Conservation (phyloP, 106 monocot species). For the Xerophyta viscosa region DNA sequence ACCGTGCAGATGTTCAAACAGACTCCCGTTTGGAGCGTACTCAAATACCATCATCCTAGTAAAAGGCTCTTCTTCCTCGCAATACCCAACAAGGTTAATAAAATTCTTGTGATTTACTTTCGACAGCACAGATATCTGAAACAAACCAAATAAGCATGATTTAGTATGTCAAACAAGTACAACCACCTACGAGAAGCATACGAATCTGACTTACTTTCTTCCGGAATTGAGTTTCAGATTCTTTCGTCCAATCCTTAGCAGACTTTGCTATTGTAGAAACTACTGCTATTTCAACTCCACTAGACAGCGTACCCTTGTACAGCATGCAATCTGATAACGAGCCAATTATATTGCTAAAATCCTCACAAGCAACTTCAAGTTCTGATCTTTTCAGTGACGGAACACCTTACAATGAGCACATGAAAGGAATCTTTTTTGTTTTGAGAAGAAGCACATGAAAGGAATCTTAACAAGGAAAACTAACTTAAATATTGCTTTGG, state of each 20-base stretch:
- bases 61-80: constrained; percentile 68
- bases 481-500: background rate
- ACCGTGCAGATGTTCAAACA: constrained; percentile 84
- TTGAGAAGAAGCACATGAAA: background rate
- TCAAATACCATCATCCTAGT: constrained; percentile 93
- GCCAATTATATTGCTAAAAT: constrained; percentile 85
- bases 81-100: constrained; percentile 77
- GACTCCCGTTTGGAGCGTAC: constrained; percentile 86
- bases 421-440: background rate
- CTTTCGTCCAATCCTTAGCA: constrained; percentile 52
- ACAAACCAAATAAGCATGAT: background rate
- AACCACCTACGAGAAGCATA: background rate
- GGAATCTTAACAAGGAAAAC: background rate
- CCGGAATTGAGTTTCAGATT: constrained; percentile 57
- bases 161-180: background rate
- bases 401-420: constrained; percentile 32
- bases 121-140: constrained; percentile 60
- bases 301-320: constrained; percentile 91
- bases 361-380: constrained; percentile 77
- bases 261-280: constrained; percentile 38
- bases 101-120: constrained; percentile 91
- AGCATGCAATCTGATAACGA: constrained; percentile 40
- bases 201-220: constrained; percentile 50
- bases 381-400: constrained; percentile 58
- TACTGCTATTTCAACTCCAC: constrained; percentile 88